Evolutionary conservation across 208 protist genomes (phyloP), one percentile per base, ranked within the genome.

Genomic region (Crithidia sp.): DNA sequence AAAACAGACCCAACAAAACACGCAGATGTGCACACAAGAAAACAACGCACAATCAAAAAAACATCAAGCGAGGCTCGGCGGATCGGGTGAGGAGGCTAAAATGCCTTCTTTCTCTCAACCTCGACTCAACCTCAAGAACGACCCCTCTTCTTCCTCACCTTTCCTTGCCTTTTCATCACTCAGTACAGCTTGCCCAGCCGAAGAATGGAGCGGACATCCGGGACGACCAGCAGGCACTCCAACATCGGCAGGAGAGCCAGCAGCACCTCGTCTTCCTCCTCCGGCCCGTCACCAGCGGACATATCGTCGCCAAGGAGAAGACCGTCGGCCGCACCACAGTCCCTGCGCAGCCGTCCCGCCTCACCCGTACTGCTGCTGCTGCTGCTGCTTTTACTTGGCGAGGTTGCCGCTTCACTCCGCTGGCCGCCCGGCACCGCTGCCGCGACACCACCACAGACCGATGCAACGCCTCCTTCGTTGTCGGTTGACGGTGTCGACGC

Each of bases 161-260:
- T 28, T 28, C 28, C 28, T 28, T 28, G 0, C 28, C 28, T 28
- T 2, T 28, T 28, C 28, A 28, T 28, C 28, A 28, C 37, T 80
- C 56, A 89, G 45, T 75, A 90, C 45, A 85, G 28, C 67, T 86
- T 89, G 12, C 91, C 91, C 13, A 93, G 77, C 5, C 89, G 79
- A 37, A 96, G 76, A 44, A 96, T 78, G 17, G 92, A 95, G 1
- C 92, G 79, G 12, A 95, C 92, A 60, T 96, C 92, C 5, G 92
- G 89, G 7, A 92, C 92, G 17, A 91, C 85, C 28, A 95, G 74
- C 67, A 96, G 65, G 10, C 79, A 83, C 71, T 96, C 92, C 49
- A 96, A 74, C 56, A 96, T 84, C 7, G 86, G 60, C 59, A 95
- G 82, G n/a, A 95, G 65, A 0, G 82, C 57, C 12, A 95, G 86